Conservation (phyloP, 1,284 basidiomycete species). For the Trametes hirsuta region DNA sequence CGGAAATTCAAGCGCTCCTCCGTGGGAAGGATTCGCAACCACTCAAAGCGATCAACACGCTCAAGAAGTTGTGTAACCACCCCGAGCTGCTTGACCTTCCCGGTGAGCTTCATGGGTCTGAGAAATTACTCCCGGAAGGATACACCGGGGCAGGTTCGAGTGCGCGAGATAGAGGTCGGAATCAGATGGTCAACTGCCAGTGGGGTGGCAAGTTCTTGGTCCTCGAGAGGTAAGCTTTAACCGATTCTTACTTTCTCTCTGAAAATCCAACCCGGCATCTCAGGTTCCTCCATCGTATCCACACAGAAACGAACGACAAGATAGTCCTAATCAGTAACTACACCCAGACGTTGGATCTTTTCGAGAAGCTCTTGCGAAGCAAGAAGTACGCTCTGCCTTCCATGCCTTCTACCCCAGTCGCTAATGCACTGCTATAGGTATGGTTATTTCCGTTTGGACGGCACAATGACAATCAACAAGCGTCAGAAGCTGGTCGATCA, state of each 20-base stretch:
- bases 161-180: constrained; percentile 43
- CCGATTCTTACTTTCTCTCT: not conserved
- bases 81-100: constrained; percentile 92
- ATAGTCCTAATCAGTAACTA: constrained; percentile 99
- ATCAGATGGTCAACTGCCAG: constrained; percentile 69
- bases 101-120: constrained; percentile 85
- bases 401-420: not conserved
- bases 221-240: constrained; percentile 75
- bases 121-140: constrained; percentile 83
- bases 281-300: constrained; percentile 87
- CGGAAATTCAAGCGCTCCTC: constrained; percentile 91
- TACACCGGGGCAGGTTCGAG: constrained; percentile 62
- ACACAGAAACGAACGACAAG: constrained; percentile 89
- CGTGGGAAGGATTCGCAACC: constrained; percentile 94
- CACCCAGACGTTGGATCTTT: constrained; percentile 95
- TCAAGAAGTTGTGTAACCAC: constrained; percentile 98
- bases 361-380: constrained; percentile 83
- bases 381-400: constrained; percentile 65
- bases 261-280: not conserved
- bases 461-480: constrained; percentile 92
- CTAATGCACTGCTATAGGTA: constrained; percentile 57
- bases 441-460: constrained; percentile 91
- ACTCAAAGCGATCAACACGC: constrained; percentile 94
- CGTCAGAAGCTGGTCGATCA: constrained; percentile 97
- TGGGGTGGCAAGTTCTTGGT: constrained; percentile 96